Evolutionary conservation across 2,329 filamentous ascomycete species (phyloP).

Genomic region (Pyrenophora graminea): DNA sequence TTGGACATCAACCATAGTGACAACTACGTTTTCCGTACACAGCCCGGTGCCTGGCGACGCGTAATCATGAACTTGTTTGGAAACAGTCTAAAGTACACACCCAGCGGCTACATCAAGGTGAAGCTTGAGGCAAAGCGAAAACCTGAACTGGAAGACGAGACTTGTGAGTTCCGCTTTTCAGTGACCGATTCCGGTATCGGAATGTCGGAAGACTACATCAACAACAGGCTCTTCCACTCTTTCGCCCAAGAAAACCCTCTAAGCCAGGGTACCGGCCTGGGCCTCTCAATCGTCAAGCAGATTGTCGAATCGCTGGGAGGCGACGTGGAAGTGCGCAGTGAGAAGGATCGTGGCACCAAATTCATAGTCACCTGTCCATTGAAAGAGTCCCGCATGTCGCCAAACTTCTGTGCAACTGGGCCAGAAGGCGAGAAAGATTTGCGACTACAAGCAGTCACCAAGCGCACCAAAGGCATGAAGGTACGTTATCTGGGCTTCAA

Average conservation of each 20-base stretch:
- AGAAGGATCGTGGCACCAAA: slow-evolving; percentile 44
- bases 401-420: slow-evolving; percentile 26
- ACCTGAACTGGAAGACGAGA: slow-evolving; percentile 24
- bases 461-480: slow-evolving; percentile 37
- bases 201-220: slow-evolving; percentile 47
- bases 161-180: slow-evolving; percentile 37
- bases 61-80: slow-evolving; percentile 49
- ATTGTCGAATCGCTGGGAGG: slow-evolving; percentile 45
- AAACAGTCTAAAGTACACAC: slow-evolving; percentile 48
- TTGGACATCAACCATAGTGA: slow-evolving; percentile 43
- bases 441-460: slow-evolving; percentile 27
- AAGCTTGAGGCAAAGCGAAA: slow-evolving; percentile 40
- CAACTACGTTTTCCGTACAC: slow-evolving; percentile 44
- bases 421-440: slow-evolving; percentile 31
- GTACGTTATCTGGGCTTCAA: slow-evolving; percentile 43
- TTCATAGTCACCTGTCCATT: slow-evolving; percentile 44
- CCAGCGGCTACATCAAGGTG: slow-evolving; percentile 43
- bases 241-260: slow-evolving; percentile 48
- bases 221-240: slow-evolving; percentile 44
- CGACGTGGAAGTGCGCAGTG: slow-evolving; percentile 43
- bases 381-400: slow-evolving; percentile 38
- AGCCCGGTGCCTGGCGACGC: slow-evolving; percentile 46
- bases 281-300: slow-evolving; percentile 47
- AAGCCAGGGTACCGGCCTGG: slow-evolving; percentile 46
- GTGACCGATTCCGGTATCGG: slow-evolving; percentile 48